phyloP scores from a whole-genome alignment of 768 basidiomycete genomes.

The Lactifluus hygrophoroides region DNA sequence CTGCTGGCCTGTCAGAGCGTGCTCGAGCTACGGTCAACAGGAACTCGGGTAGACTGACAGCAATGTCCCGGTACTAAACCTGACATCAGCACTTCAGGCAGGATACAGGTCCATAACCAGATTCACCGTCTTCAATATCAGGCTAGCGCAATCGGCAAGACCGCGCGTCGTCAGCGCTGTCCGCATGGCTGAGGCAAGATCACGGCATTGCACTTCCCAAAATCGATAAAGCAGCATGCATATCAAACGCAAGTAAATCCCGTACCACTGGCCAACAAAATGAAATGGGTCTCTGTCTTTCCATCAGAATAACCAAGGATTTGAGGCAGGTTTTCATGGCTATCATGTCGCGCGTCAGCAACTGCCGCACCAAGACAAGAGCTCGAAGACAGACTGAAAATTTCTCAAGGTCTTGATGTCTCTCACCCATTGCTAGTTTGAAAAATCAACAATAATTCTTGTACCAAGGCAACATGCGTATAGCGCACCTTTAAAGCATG shows the following conservation, averaged over 20 bases:
- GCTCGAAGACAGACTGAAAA: conserved; percentile 33
- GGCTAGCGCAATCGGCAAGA: conserved; percentile 12
- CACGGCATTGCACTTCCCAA: conserved; percentile 13
- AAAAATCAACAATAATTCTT: not conserved
- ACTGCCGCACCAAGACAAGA: not conserved
- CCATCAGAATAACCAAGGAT: conserved; percentile 43
- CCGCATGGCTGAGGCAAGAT: conserved; percentile 13
- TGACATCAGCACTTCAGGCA: not conserved
- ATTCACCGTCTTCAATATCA: conserved; percentile 17
- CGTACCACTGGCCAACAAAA: conserved; percentile 43
- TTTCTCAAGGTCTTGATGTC: conserved; percentile 45
- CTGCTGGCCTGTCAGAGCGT: not conserved
- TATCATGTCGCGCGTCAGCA: conserved; percentile 15
- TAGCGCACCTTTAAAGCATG: conserved; percentile 27
- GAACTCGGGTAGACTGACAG: not conserved
- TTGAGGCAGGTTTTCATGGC: conserved; percentile 47
- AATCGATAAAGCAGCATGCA: not conserved
- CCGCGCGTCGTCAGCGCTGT: conserved; percentile 8
- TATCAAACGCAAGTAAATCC: not conserved
- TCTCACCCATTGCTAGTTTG: conserved; percentile 36
- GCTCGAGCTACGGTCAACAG: not conserved
- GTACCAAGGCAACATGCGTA: not conserved
- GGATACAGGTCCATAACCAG: not conserved
- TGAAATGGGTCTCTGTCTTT: conserved; percentile 39
- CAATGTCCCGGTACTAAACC: conserved; percentile 13